Evolutionary conservation across 2,329 filamentous ascomycete species (phyloP).

Genomic region (Trichoderma hamatum): DNA sequence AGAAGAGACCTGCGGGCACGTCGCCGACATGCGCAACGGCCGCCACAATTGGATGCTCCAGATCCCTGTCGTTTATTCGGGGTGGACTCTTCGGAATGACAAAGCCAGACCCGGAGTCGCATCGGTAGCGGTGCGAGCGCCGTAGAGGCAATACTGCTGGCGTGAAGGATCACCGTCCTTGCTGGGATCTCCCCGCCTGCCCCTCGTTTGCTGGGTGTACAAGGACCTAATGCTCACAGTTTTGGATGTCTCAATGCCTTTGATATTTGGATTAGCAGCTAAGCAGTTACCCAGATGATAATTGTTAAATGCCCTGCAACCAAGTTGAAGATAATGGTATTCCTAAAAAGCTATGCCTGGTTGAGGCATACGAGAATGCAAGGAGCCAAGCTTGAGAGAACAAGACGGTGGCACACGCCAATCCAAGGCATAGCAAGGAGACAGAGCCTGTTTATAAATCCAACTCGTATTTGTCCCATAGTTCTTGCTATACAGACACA

Average conservation of each 20-base stretch:
- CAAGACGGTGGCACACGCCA: too few relatives aligned
- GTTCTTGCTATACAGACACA: background rate
- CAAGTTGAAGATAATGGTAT: background rate
- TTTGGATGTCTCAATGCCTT: background rate
- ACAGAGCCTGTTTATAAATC: background rate
- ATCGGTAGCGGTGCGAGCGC: background rate
- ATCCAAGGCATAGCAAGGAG: too few relatives aligned
- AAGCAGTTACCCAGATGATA: background rate
- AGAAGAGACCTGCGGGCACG: background rate
- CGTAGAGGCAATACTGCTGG: conserved; percentile 2
- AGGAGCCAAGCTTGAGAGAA: background rate
- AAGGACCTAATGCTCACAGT: background rate
- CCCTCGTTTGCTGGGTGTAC: background rate
- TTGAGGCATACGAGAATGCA: background rate
- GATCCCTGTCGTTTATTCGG: background rate
- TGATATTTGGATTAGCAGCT: background rate
- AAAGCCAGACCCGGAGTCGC: conserved; percentile 1
- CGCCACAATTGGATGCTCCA: conserved; percentile 3
- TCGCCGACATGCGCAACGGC: background rate
- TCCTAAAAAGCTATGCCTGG: background rate
- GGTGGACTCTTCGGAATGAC: background rate
- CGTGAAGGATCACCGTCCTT: background rate
- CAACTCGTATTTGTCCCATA: background rate
- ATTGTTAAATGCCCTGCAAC: background rate
- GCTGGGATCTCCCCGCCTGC: background rate